Evolutionary conservation across 495 filamentous ascomycete species (phyloP).

Genomic region (Podospora pseudopauciseta): DNA sequence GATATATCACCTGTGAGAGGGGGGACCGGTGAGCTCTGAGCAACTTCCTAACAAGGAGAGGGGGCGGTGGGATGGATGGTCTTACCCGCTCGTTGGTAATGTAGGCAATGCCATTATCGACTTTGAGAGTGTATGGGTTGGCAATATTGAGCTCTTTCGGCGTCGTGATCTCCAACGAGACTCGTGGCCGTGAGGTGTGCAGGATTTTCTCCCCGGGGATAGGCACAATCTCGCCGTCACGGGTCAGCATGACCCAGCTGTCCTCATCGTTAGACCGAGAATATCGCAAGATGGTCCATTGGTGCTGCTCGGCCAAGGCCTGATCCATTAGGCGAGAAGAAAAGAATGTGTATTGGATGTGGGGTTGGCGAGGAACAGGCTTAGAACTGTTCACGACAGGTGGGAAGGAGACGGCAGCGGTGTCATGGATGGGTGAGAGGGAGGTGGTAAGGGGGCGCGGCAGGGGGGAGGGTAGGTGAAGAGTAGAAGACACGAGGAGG

Average conservation of each 20-base stretch:
- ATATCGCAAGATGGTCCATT: conserved; percentile 28
- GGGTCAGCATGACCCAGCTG: conserved; percentile 53
- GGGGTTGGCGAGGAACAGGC: conserved; percentile 4
- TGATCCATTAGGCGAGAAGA: conserved; percentile 30
- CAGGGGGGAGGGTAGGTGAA: conserved; percentile 17
- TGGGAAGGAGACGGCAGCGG: background rate
- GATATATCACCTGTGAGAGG: conserved; percentile 71
- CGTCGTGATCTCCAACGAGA: conserved; percentile 43
- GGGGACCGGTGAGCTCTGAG: conserved; percentile 11
- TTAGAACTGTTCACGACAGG: background rate
- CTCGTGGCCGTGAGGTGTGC: conserved; percentile 42
- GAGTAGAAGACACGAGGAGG: conserved; percentile 26
- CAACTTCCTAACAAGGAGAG: background rate
- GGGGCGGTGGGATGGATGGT: background rate
- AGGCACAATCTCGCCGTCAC: conserved; percentile 48
- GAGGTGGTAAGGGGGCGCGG: conserved; percentile 22
- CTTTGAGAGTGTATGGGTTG: conserved; percentile 46
- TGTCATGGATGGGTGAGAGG: conserved; percentile 12
- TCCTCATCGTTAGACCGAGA: conserved; percentile 43
- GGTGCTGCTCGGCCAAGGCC: conserved; percentile 46
- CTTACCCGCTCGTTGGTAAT: conserved; percentile 86
- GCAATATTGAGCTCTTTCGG: conserved; percentile 42
- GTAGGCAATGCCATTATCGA: conserved; percentile 55
- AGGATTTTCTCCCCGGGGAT: conserved; percentile 48
- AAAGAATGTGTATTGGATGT: conserved; percentile 5